Evolutionary conservation across 1,284 basidiomycete genomes (phyloP), one percentile per base, ranked within the genome.

Genomic region (Singerocomus inundabilis): DNA sequence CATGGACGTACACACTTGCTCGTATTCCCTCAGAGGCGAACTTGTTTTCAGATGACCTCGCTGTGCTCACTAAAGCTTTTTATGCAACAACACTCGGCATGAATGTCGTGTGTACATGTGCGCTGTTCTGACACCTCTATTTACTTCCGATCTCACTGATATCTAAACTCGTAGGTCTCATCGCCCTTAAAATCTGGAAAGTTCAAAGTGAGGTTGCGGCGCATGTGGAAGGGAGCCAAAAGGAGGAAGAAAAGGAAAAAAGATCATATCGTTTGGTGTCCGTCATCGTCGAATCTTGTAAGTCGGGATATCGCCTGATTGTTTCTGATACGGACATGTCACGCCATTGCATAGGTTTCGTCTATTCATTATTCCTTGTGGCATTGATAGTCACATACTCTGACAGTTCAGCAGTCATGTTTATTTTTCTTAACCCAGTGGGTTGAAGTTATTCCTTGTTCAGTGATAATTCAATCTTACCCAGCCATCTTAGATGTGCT

Each of bases 61-160:
- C 35, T 16, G 11, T 46, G 1, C 58, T 49, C 16, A 38, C 56
- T 24, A 48, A 47, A 40, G 46, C 29, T n/a, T 58, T 58, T 33
- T 58, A 49, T 40, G 37, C 46, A 12, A 58, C 46, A 4, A 58
- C 58, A 18, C 46, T 60, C 21, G n/a, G 21, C 16, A 47, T 58
- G 58, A 60, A 60, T 29, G 26, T 58, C 11, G 48, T 52, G 9
- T 58, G 57, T 31, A 61, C 57, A 38, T 28, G 57, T 58, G 12
- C n/a, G 59, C 47, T 15, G 30, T 49, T 29, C 25, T 18, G 1
- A 24, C n/a, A 4, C 24, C 30, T 8, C n/a, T 6, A 5, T 46
- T n/a, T 13, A 4, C 8, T 30, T 28, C 5, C 9, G 7, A 47
- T 26, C n/a, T 6, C 16, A 24, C 16, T 30, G 12, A 45, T n/a